These are phyloP conservation scores for Metschnikowia sp. DNA, from an alignment of 805 yeast species.

Conservation along the genomic window DNA sequence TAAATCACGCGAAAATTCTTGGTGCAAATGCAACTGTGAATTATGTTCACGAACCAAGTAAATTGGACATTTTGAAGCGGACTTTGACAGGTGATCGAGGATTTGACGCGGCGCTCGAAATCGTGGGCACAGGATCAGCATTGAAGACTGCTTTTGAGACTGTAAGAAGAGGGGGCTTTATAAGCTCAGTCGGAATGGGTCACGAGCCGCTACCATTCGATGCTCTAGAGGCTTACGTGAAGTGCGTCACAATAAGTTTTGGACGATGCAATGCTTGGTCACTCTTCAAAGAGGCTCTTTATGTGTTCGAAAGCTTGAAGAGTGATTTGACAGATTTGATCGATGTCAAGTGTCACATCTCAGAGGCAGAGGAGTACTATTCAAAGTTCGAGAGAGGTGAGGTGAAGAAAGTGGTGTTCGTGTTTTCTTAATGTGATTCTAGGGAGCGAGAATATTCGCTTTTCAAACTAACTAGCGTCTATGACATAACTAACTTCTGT, in stretches of 20 bases:
- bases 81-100: conserved; percentile 46
- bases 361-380: conserved; percentile 45
- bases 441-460: too few relatives aligned
- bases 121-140: conserved; percentile 55
- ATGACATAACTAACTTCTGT: too few relatives aligned
- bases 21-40: conserved; percentile 51
- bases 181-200: conserved; percentile 58
- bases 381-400: conserved; percentile 50
- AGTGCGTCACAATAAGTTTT: conserved; percentile 54
- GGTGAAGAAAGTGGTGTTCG: conserved; percentile 55
- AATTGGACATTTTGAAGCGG: conserved; percentile 25
- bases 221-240: conserved; percentile 56
- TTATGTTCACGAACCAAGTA: conserved; percentile 34
- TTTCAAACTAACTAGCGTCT: too few relatives aligned
- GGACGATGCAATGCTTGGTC: conserved; percentile 65
- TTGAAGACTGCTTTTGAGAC: conserved; percentile 48
- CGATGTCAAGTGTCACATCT: conserved; percentile 44
- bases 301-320: conserved; percentile 42
- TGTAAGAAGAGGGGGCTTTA: conserved; percentile 56
- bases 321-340: conserved; percentile 49
- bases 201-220: conserved; percentile 54
- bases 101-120: conserved; percentile 59
- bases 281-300: conserved; percentile 49
- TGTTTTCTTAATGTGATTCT: conserved; percentile 8
- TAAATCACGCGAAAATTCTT: conserved; percentile 40